Evolutionary conservation across 805 yeast genomes (phyloP), one percentile per base, ranked within the genome.

Genomic region (Wickerhamiella lipophila): DNA sequence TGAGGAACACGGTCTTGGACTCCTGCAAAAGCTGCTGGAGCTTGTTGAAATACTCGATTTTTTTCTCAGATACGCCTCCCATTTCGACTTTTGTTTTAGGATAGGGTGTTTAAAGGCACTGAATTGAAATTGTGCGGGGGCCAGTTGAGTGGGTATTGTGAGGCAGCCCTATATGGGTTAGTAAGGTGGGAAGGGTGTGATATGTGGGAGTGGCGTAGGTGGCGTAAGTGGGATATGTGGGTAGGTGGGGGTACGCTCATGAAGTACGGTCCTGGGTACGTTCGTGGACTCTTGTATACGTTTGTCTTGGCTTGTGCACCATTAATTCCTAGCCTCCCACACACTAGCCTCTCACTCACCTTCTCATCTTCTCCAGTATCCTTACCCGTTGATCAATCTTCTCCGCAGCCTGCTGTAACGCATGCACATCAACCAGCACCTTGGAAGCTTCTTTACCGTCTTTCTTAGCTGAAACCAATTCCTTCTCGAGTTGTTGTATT

Each of bases 11-110:
- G 62, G 96, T 87, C 81, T 85, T 84, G 95, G 83, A 86, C 73
- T 87, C 94, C 73, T 84, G 94, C 68, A 92, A 78, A 71, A 87
- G 80, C 72, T 81, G 83, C 79, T 92, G 87, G 74, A 92, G 84
- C 76, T 86, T 92, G 70, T 78, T 65, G 77, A 92, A 92, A 81
- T 92, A 92, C 74, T 85, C 94, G 69, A 67, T 80, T 75, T 92
- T 92, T 80, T 88, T 89, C 69, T 86, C 97, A 77, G 95, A 89
- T 76, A 83, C 71, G 77, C 96, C 96, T 88, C 97, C 98, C 98
- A 92, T 92, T 83, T 87, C 97, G 88, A 85, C 85, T 81, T 73
- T 38, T 47, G 51, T 43, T 46, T 50, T 56, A 61, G 61, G 64
- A 60, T 60, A 60, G 64, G 69, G 60, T 62, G 53, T 60, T 60